phyloP scores from a whole-genome alignment of 1,284 basidiomycete species.

The Melampsora larici-populina region DNA sequence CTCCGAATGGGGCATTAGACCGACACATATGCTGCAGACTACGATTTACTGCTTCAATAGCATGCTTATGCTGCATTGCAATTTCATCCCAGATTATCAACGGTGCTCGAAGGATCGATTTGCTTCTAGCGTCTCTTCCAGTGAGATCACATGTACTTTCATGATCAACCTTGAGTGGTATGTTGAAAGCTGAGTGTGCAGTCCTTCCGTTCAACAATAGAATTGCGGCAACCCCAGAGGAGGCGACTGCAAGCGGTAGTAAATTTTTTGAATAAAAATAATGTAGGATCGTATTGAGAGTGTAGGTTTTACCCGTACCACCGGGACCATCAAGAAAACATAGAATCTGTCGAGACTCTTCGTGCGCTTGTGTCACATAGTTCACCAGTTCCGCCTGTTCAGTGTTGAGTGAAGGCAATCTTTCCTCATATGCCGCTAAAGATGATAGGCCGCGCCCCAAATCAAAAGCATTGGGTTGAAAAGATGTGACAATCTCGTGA shows the following conservation, averaged over 20 bases:
- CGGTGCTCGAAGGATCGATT: neutral
- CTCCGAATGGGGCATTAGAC: neutral
- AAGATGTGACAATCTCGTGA: neutral
- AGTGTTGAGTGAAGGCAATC: too few species aligned
- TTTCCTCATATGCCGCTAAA: too few species aligned
- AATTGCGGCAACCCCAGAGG: neutral
- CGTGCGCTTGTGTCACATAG: neutral
- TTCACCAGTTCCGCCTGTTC: slow-evolving; percentile 8
- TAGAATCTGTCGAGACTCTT: too few species aligned
- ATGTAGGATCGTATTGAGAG: slow-evolving; percentile 1
- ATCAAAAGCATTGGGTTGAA: neutral
- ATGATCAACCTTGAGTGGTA: neutral
- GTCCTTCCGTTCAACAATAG: neutral
- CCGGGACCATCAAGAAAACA: too few species aligned
- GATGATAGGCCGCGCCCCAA: too few species aligned
- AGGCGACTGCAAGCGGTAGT: neutral
- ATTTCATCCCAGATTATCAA: too few species aligned
- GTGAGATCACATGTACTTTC: neutral
- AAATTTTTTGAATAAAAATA: neutral
- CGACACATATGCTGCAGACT: neutral
- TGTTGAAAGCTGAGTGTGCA: neutral
- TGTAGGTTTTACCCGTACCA: too few species aligned
- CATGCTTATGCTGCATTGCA: neutral
- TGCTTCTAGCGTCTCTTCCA: neutral
- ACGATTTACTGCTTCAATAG: neutral